Base-by-base conservation (phyloP, 2,329 filamentous ascomycete genomes). In the Ophiognomonia clavigignenti-juglandacearum region DNA sequence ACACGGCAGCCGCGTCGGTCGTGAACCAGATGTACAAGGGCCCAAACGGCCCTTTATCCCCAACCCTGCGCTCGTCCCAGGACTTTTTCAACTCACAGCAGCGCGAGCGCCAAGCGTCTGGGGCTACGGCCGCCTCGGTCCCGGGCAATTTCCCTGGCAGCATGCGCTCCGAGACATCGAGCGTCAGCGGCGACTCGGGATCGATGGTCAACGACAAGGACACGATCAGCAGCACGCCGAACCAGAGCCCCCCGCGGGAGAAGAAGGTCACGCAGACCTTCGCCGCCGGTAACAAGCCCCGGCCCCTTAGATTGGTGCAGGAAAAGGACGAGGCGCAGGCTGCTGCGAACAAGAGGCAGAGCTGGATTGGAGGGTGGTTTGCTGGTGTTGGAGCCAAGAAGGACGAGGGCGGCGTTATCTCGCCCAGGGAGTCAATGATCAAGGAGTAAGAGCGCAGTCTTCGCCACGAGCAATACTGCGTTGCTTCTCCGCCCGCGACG, bases 11-110 rank as follows among this genome's bases (percentile, higher is more conserved):
- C 16, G 86, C 87, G 7, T 81, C 77, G 50, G 79, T 95, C 24
- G 85, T 96, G 40, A 88, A 88, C 58, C 90, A 91, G 65, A 95
- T 96, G 86, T 95, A 95, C 70, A 85, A 84, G 59, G 85, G 85
- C 13, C 78, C 82, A 9, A 78, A 85, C 19, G 77, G 80, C 4
- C 77, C 82, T 8, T 72, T 78, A 36, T 85, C 83, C 19, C 75
- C 80, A 37, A 70, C 77, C 4, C 68, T 83, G 57, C 69, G 83
- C 52, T 71, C 78, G 61, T 78, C 79, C 53, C 74, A 80, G 59
- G 81, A 80, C 26, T 86, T 86, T 68, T 86, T 86, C 65, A 79
- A 77, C 61, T 45, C 40, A 43, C 45, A 37, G 22, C 46, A 49
- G 46, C 50, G 50, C 18, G 50, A 52, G 18, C 58, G 60, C 47